A percentile compares a stretch with the other conserved stretches of the same genome.
Conservation (phyloP, 1,284 basidiomycete genomes). For the Pseudomicrostroma phylloplanum region DNA sequence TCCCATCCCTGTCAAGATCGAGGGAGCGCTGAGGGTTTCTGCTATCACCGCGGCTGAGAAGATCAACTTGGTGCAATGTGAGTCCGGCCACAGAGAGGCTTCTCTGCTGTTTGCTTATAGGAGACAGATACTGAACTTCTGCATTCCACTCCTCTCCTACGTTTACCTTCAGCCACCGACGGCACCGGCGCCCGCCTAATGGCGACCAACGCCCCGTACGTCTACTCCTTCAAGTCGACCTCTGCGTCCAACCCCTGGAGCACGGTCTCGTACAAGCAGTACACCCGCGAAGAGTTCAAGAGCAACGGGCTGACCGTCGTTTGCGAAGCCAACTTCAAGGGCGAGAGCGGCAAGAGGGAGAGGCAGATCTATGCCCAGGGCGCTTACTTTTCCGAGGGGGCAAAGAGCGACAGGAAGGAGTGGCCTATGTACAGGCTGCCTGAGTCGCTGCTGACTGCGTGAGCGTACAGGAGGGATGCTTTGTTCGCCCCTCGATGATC, state of each 20-base stretch:
- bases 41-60: constrained; percentile 29
- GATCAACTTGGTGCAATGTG: constrained; percentile 22
- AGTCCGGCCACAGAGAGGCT: not conserved
- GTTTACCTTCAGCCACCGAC: not conserved
- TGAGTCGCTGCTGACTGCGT: constrained; percentile 16
- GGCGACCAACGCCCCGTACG: constrained; percentile 39
- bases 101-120: too few species aligned
- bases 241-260: constrained; percentile 28
- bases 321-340: constrained; percentile 33
- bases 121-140: too few species aligned
- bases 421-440: constrained; percentile 32
- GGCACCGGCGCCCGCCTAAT: constrained; percentile 22
- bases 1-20: constrained; percentile 26
- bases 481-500: too few species aligned
- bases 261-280: constrained; percentile 24
- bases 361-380: constrained; percentile 38
- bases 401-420: constrained; percentile 27
- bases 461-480: not conserved
- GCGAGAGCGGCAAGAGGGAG: constrained; percentile 13
- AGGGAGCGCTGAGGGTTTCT: constrained; percentile 33
- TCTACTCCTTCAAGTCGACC: constrained; percentile 31
- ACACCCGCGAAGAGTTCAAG: constrained; percentile 29
- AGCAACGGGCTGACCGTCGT: constrained; percentile 40
- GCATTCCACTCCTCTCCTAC: too few species aligned
- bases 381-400: constrained; percentile 45